A percentile compares a stretch with the other conserved stretches of the same genome.
Conservation (phyloP, 352 stramenopile genomes). For the Thalassiosira exigua region DNA sequence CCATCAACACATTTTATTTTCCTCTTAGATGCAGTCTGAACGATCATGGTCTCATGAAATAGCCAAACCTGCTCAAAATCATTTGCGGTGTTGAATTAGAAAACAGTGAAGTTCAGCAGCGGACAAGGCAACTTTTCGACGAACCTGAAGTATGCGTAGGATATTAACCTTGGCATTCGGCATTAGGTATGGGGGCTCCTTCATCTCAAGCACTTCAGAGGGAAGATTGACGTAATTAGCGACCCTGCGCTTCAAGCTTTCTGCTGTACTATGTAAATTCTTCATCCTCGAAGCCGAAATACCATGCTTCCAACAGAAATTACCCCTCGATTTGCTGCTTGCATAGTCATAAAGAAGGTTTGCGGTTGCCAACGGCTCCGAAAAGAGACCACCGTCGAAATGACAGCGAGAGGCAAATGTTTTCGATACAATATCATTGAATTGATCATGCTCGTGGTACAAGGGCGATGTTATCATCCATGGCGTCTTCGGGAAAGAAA, state of each 20-base stretch:
- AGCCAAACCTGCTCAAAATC: slow-evolving; percentile 79
- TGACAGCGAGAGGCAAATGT: slow-evolving; percentile 71
- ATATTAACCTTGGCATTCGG: slow-evolving; percentile 69
- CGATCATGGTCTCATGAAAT: slow-evolving; percentile 78
- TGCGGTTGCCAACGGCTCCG: slow-evolving; percentile 80
- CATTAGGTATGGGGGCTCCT: slow-evolving; percentile 65
- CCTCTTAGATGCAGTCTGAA: slow-evolving; percentile 36
- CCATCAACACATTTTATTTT: slow-evolving; percentile 10
- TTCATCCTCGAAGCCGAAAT: slow-evolving; percentile 57
- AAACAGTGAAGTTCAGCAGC: too few species aligned
- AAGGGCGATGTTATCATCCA: slow-evolving; percentile 83
- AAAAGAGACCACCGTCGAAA: slow-evolving; percentile 85
- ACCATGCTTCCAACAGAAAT: slow-evolving; percentile 61
- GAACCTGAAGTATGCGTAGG: slow-evolving; percentile 75
- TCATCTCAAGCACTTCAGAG: slow-evolving; percentile 47
- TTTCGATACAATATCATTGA: slow-evolving; percentile 66
- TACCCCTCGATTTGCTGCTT: slow-evolving; percentile 33
- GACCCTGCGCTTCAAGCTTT: slow-evolving; percentile 68
- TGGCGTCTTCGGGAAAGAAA: slow-evolving; percentile 80
- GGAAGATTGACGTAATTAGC: slow-evolving; percentile 63
- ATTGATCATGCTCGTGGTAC: slow-evolving; percentile 74
- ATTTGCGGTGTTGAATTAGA: too few species aligned
- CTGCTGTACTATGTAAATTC: slow-evolving; percentile 56
- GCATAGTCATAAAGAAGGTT: slow-evolving; percentile 80
- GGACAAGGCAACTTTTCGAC: too few species aligned